These are phyloP conservation scores for Lasiodiplodia citricola DNA, from an alignment of 2,329 filamentous ascomycete genomes.

Conservation along the genomic window DNA sequence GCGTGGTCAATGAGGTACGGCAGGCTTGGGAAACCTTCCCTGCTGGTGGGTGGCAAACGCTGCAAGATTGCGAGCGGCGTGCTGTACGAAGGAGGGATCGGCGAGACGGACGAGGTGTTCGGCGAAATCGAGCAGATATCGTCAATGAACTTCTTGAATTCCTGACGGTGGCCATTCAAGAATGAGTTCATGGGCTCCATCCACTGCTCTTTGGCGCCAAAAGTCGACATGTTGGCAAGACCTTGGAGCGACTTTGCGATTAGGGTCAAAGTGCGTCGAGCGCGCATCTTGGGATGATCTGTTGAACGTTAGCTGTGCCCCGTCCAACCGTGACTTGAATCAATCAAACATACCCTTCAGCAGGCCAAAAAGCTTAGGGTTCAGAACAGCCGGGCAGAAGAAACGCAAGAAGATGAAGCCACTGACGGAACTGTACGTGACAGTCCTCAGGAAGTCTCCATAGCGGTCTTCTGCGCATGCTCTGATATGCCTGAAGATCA, in stretches of 20 bases:
- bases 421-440: slow-evolving; percentile 91
- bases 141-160: slow-evolving; percentile 88
- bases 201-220: slow-evolving; percentile 96
- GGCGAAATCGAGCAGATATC: slow-evolving; percentile 81
- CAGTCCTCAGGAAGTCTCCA: slow-evolving; percentile 86
- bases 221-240: slow-evolving; percentile 86
- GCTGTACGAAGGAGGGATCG: slow-evolving; percentile 83
- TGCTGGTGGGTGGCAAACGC: slow-evolving; percentile 76
- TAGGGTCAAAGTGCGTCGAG: slow-evolving; percentile 86
- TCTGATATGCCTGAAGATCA: slow-evolving; percentile 87
- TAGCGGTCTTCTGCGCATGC: slow-evolving; percentile 94
- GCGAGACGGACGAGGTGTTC: slow-evolving; percentile 61
- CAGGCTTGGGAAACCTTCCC: slow-evolving; percentile 90
- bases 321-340: not conserved
- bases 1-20: slow-evolving; percentile 92
- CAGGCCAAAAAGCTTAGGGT: slow-evolving; percentile 90
- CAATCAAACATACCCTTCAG: slow-evolving; percentile 62
- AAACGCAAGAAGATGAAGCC: slow-evolving; percentile 94
- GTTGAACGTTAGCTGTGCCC: slow-evolving; percentile 35
- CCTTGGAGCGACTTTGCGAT: slow-evolving; percentile 93
- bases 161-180: slow-evolving; percentile 72
- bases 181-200: slow-evolving; percentile 99
- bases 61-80: slow-evolving; percentile 90
- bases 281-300: slow-evolving; percentile 81
- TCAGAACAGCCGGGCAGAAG: slow-evolving; percentile 94